Base-by-base conservation (phyloP, 148 eudicot genomes). In the Persicaria maculosa region DNA sequence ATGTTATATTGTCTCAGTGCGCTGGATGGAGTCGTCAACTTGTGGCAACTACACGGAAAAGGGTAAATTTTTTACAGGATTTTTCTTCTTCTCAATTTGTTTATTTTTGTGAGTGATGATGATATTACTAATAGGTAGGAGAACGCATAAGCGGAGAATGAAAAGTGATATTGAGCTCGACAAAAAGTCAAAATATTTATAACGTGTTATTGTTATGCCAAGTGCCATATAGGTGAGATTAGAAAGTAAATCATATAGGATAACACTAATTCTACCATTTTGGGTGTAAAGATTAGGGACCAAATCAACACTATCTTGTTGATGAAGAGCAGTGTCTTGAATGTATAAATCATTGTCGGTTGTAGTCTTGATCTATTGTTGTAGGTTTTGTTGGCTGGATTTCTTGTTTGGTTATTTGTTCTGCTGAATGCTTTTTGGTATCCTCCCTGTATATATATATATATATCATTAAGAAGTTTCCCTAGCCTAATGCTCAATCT, bases 11-110 rank as follows among this genome's bases (percentile, higher is more conserved):
- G 69, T 40, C 64, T 71, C 96, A 94, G 98, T 84, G 91, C 97
- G 54, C 80, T 94, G 81, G 98, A 94, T 88, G 98, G 98, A 79
- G 80, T 87, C 50, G 82, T 94, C 77, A 87, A 92, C 84, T 80
- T 94, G 77, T 94, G 98, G 98, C 89, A 94, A 84, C 57, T 92
- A 65, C 95, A 94, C 75, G 89, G 86, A 12, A 85, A 79, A 83
- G 96, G 96, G 98, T 94, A 90, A 64, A 73, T 74, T 74, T 7
- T 74, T 71, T 11, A 47, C 69, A 43, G 68, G 40, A 48, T 47
- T 10, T 20, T 72, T 31, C 40, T 48, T 22, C 62, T 73, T 54
- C 4, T 53, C 45, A 53, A 7, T 72, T 47, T 36, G 17, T 47
- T 72, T 48, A 25, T 52, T 10, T 25, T 7, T 46, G 14, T 17